Conservation (phyloP, 495 filamentous ascomycete species). For the Neurospora tetrasperma region DNA sequence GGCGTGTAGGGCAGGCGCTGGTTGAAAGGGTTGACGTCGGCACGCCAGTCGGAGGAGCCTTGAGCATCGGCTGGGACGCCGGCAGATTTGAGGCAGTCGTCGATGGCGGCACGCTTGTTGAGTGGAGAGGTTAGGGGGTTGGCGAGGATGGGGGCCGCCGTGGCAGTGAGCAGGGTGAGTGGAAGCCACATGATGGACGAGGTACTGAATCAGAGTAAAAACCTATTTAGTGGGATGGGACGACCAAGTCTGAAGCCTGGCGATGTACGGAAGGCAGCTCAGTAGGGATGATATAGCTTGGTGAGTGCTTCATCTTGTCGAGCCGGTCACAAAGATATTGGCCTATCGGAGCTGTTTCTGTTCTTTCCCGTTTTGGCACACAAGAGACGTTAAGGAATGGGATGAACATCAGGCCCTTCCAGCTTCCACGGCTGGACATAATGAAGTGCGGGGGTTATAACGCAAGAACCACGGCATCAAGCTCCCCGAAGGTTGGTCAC, state of each 20-base stretch:
- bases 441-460: conserved; percentile 6
- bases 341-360: background rate
- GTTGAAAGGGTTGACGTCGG: conserved; percentile 32
- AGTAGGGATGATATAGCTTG: conserved; percentile 4
- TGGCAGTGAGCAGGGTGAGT: conserved; percentile 5
- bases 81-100: conserved; percentile 31
- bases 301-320: background rate
- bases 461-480: conserved; percentile 13
- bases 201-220: background rate
- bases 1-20: conserved; percentile 28
- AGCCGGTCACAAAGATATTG: background rate
- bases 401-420: background rate
- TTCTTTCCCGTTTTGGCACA: background rate
- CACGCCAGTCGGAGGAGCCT: conserved; percentile 29
- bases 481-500: conserved; percentile 11
- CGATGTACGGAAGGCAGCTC: background rate
- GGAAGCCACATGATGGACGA: conserved; percentile 11
- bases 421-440: background rate
- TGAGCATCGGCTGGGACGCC: conserved; percentile 22
- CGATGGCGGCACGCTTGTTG: conserved; percentile 23
- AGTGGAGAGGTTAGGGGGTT: conserved; percentile 9
- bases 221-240: background rate
- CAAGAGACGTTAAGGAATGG: background rate
- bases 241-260: background rate
- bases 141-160: conserved; percentile 9